Evolutionary conservation across 805 yeast species (phyloP), one percentile per base, ranked within the genome.

Genomic region (Ogataea trehaloabstinens): DNA sequence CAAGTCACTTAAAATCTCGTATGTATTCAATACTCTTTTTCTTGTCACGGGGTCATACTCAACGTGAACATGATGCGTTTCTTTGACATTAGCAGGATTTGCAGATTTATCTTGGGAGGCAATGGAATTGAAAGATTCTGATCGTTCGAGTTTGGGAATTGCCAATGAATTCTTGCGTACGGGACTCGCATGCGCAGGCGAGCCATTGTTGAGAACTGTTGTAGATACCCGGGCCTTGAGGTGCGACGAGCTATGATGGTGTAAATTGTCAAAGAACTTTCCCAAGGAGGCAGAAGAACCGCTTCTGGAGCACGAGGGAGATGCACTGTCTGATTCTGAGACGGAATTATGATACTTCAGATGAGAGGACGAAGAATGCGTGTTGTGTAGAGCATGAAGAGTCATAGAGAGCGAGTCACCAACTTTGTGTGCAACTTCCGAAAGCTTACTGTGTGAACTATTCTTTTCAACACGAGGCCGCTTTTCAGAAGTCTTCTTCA

Each of bases 41-140:
- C 83, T 80, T 1, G 83, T 79, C 4, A 84, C 74, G 0, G 98
- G 97, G 60, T 93, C 96, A 63, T 87, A 89, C 51, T 90, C 95
- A 27, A 91, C 73, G 24, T 73, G 76, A 12, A 93, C 86, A 42
- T 76, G 75, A 42, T 76, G 80, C 1, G 96, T 90, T 58, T 91
- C 97, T 55, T 85, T 88, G 5, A 90, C 96, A 28, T 58, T 61
- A 4, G 59, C 35, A 12, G 37, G 6, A 8, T 38, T 17, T n/a
- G 43, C 6, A 11, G 41, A 19, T 12, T 29, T 17, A 19, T 38
- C 21, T 12, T 21, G 18, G 21, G 32, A 29, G 13, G 30, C 19
- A n/a, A 20, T 16, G 6, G 38, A 22, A 17, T 18, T 27, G 13
- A 31, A 27, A 15, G 45, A 34, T 7, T 39, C 38, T 20, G 35